Evolutionary conservation across 108 stramenopile genomes (phyloP), one percentile per base, ranked within the genome.

Genomic region (Fragilaria crotonensis): DNA sequence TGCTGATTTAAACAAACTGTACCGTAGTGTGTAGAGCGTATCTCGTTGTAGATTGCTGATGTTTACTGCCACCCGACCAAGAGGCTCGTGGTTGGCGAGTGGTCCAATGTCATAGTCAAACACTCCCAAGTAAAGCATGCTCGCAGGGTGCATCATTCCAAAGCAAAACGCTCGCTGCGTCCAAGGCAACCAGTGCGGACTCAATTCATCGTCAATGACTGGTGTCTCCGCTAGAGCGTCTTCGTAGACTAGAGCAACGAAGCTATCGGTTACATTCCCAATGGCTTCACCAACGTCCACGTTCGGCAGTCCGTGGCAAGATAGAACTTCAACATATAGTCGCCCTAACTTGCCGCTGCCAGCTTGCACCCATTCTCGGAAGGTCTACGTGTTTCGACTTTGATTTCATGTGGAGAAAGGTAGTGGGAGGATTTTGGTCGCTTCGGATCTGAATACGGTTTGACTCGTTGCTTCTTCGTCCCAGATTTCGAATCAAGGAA

Each of bases 161-260:
- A 89, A 80, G 19, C 64, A 57, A 52, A 81, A 89, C 0, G 87
- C 83, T 21, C 87, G 58, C 31, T 78, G 71, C 3, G 81, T 76
- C 87, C 87, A 89, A 22, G 81, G 83, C 45, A 83, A 44, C 82
- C 81, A 89, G 30, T 75, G 74, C 0, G 87, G 87, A 27, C 74
- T 72, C 0, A 83, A 31, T 31, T 66, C 71, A 54, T 89, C 87
- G 32, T 82, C 57, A 36, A 89, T 83, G 0, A 82, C 73, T 33
- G 76, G 72, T 5, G 80, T 78, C 41, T 81, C 63, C 3, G 76
- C 77, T 46, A 77, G 50, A 27, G 64, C 54, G 30, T 81, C 77
- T 18, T 64, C 80, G 48, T 66, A 78, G 1, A 81, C 62, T 14
- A 70, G 30, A 30, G 59, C 72, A 7, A 68, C 67, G 25, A 81